These are phyloP conservation scores for Raphanus raphanistrum DNA, from an alignment of 345 rosid genomes.

Conservation along the genomic window DNA sequence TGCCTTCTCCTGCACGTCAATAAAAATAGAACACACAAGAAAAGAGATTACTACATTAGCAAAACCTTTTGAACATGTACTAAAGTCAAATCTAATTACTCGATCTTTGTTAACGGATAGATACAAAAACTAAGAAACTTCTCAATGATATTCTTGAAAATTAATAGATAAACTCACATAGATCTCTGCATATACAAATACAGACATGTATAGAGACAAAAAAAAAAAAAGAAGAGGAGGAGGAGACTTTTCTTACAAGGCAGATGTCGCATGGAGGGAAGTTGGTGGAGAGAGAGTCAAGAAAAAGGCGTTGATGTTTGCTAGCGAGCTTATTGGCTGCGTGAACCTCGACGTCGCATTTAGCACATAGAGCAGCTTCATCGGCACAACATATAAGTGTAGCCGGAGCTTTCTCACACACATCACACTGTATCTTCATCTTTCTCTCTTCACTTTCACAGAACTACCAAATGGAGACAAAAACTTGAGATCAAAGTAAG, in stretches of 20 bases:
- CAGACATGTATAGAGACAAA: neutral
- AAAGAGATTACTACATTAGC: conserved; percentile 7
- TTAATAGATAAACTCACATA: neutral
- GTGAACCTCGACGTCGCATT: conserved; percentile 84
- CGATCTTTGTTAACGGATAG: neutral
- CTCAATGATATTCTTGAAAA: neutral
- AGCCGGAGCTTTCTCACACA: conserved; percentile 93
- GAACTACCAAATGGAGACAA: neutral
- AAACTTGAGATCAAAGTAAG: conserved; percentile 9
- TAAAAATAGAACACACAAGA: conserved; percentile 20
- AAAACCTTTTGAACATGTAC: neutral
- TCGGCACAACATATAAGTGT: conserved; percentile 93
- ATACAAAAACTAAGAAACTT: neutral
- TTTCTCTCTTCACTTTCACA: neutral
- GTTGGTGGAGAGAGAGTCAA: conserved; percentile 66
- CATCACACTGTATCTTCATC: conserved; percentile 98
- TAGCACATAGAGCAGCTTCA: conserved; percentile 88
- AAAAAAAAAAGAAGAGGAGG: neutral
- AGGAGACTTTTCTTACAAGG: conserved; percentile 49
- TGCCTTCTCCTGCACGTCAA: conserved; percentile 73
- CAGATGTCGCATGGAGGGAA: conserved; percentile 96
- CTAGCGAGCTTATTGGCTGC: conserved; percentile 95
- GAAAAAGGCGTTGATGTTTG: conserved; percentile 96
- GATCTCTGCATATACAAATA: neutral
- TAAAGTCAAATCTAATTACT: neutral